These are phyloP conservation scores for Brassica cretica DNA, from an alignment of 345 rosid genomes.

Conservation along the genomic window DNA sequence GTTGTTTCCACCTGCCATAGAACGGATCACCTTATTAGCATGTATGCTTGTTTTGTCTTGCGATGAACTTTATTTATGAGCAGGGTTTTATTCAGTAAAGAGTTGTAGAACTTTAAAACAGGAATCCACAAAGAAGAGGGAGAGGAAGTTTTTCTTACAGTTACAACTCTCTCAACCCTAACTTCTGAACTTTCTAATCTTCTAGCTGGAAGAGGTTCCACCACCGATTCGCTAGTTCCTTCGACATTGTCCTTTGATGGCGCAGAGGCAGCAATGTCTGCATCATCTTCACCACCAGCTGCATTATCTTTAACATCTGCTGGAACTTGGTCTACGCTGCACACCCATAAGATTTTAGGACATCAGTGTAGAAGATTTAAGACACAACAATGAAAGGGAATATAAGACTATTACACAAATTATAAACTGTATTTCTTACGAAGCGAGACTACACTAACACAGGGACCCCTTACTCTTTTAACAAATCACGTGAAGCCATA, in stretches of 20 bases:
- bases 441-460: constrained; percentile 9
- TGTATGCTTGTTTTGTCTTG: not conserved
- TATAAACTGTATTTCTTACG: not conserved
- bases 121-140: constrained; percentile 13
- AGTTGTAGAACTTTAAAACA: not conserved
- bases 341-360: constrained; percentile 20
- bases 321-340: constrained; percentile 50
- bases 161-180: constrained; percentile 41
- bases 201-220: constrained; percentile 42
- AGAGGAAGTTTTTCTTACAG: constrained; percentile 42
- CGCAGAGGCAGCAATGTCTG: constrained; percentile 35
- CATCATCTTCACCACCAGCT: constrained; percentile 35
- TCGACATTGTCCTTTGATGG: constrained; percentile 37
- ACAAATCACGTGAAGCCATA: constrained; percentile 22
- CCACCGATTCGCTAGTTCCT: constrained; percentile 44
- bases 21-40: constrained; percentile 21
- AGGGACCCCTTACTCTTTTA: not conserved
- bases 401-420: not conserved
- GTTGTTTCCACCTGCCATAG: constrained; percentile 46
- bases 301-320: constrained; percentile 39
- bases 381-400: constrained; percentile 12
- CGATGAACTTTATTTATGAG: constrained; percentile 6
- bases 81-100: not conserved
- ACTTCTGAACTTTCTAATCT: constrained; percentile 44
- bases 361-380: constrained; percentile 12